phyloP scores from a whole-genome alignment of 2,329 filamentous ascomycete genomes.

The Bertia moriformis region DNA sequence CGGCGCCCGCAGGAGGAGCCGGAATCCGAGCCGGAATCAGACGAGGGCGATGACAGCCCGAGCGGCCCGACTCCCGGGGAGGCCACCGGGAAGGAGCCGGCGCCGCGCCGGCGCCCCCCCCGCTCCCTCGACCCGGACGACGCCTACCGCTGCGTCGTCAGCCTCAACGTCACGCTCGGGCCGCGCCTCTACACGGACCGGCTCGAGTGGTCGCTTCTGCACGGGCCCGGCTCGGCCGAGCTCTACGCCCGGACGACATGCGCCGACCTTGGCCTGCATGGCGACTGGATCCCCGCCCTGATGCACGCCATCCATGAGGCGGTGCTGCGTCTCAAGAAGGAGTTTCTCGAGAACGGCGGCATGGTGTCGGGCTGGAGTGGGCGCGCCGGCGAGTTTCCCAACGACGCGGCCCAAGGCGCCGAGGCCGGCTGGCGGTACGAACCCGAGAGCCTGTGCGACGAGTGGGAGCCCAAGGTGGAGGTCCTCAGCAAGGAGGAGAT shows the following conservation, averaged over 20 bases:
- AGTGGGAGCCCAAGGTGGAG: slow-evolving; percentile 75
- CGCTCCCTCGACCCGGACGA: slow-evolving; percentile 81
- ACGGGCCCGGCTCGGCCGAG: slow-evolving; percentile 82
- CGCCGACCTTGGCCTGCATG: slow-evolving; percentile 73
- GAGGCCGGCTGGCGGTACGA: slow-evolving; percentile 94
- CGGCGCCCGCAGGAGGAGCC: too few relatives aligned
- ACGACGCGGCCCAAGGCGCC: slow-evolving; percentile 68
- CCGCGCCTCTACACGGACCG: slow-evolving; percentile 90
- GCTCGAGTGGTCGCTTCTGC: slow-evolving; percentile 91
- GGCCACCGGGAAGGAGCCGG: slow-evolving; percentile 53
- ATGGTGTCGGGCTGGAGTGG: slow-evolving; percentile 62
- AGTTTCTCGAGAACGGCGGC: slow-evolving; percentile 82
- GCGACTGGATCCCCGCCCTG: slow-evolving; percentile 89
- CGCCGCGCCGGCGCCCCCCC: slow-evolving; percentile 45
- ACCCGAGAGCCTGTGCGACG: slow-evolving; percentile 70
- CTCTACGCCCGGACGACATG: slow-evolving; percentile 85
- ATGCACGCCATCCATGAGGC: slow-evolving; percentile 96
- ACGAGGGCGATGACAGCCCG: slow-evolving; percentile 15
- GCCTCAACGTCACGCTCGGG: slow-evolving; percentile 77
- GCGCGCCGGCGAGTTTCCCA: slow-evolving; percentile 61
- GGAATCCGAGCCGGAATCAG: too few relatives aligned
- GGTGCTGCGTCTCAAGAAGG: slow-evolving; percentile 82
- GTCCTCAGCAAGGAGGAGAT: slow-evolving; percentile 86
- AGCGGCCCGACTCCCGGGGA: slow-evolving; percentile 11
- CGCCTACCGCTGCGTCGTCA: slow-evolving; percentile 85